Conservation (phyloP, 2,329 filamentous ascomycete genomes). For the Nothophaeocryptopus gaeumannii region DNA sequence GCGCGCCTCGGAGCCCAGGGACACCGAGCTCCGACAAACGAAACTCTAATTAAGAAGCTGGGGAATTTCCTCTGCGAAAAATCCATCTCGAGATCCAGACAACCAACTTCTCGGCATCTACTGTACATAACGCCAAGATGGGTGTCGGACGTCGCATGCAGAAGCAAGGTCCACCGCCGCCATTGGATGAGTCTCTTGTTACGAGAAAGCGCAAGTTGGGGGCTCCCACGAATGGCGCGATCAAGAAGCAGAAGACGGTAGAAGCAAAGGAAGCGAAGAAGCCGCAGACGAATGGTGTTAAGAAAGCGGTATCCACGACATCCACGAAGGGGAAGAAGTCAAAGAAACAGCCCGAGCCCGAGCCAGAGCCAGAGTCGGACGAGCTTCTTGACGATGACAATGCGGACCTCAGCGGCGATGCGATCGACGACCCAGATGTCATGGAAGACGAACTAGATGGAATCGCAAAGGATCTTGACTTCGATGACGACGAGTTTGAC, state of each 20-base stretch:
- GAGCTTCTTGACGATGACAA: slow-evolving; percentile 36
- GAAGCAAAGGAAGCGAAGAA: slow-evolving; percentile 42
- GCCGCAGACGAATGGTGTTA: slow-evolving; percentile 37
- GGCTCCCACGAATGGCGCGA: slow-evolving; percentile 51
- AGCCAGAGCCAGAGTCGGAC: slow-evolving; percentile 24
- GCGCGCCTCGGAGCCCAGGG: no score
- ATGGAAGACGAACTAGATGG: slow-evolving; percentile 49
- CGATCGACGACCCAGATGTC: slow-evolving; percentile 39
- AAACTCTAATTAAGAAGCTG: no score
- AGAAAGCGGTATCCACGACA: slow-evolving; percentile 10
- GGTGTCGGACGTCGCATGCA: slow-evolving; percentile 39
- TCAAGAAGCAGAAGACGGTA: slow-evolving; percentile 65
- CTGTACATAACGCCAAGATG: slow-evolving; percentile 11
- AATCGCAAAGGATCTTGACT: slow-evolving; percentile 31
- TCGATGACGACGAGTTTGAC: slow-evolving; percentile 34
- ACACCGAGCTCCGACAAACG: no score
- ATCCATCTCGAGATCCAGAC: no score
- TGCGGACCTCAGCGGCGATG: slow-evolving; percentile 29
- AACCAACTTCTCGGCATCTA: no score
- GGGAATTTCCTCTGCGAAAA: no score
- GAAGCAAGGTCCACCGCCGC: slow-evolving; percentile 84
- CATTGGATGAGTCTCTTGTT: slow-evolving; percentile 72
- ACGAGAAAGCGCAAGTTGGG: slow-evolving; percentile 84
- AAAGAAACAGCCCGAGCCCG: slow-evolving; percentile 36
- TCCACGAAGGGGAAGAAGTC: slow-evolving; percentile 11